Percentiles rank a stretch among this genome's conserved stretches.
Evolutionary conservation across 1,139 yeast genomes (phyloP).

Genomic region (Yamadazyma dushanensis): DNA sequence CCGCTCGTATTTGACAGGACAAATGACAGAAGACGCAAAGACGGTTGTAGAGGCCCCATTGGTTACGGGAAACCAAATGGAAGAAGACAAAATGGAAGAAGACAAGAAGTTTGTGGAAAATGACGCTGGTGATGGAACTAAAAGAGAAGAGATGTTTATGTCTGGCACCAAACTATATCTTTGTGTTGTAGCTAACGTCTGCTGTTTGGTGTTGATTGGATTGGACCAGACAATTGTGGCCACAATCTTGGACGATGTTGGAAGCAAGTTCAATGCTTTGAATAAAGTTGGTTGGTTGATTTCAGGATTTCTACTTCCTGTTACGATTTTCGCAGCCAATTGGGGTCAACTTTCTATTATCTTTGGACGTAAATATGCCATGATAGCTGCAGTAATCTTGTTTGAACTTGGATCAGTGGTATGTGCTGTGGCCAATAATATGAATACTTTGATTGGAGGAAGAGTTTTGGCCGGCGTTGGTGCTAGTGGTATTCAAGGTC

Average conservation of each 20-base stretch:
- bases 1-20: no score
- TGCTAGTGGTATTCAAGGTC: slow-evolving; percentile 32
- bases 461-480: slow-evolving; percentile 37
- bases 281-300: slow-evolving; percentile 61
- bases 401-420: slow-evolving; percentile 40
- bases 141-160: slow-evolving; percentile 38
- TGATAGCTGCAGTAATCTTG: slow-evolving; percentile 33
- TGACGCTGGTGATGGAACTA: slow-evolving; percentile 47
- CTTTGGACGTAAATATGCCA: slow-evolving; percentile 45
- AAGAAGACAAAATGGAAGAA: no score
- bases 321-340: slow-evolving; percentile 36
- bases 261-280: slow-evolving; percentile 43
- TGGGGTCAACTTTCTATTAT: slow-evolving; percentile 47
- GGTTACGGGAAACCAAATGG: no score
- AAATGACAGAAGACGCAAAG: no score
- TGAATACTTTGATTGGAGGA: slow-evolving; percentile 41
- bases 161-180: slow-evolving; percentile 27
- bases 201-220: slow-evolving; percentile 37
- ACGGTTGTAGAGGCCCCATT: no score
- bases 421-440: slow-evolving; percentile 36
- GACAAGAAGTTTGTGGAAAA: slow-evolving; percentile 29
- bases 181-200: slow-evolving; percentile 28
- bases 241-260: slow-evolving; percentile 37
- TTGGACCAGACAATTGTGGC: slow-evolving; percentile 44
- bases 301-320: slow-evolving; percentile 54